Percentiles rank a stretch among this genome's conserved stretches.
These are phyloP conservation scores for Lasiosphaeria ovina DNA, from an alignment of 495 filamentous ascomycete species.

Conservation along the genomic window DNA sequence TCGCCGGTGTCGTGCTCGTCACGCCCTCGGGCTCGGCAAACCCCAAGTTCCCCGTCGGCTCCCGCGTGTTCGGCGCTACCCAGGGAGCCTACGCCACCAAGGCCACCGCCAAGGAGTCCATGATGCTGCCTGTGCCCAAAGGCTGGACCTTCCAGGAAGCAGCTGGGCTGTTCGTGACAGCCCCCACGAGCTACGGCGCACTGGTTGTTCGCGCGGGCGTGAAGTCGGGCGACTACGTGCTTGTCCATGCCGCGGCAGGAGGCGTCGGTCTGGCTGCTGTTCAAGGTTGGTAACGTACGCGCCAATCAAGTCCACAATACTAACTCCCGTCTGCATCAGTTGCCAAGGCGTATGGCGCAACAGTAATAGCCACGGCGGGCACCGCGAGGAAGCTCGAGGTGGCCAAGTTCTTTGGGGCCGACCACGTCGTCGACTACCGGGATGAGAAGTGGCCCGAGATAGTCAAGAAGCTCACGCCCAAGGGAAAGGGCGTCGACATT, in stretches of 20 bases:
- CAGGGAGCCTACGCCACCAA: conserved; percentile 87
- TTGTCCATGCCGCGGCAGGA: conserved; percentile 90
- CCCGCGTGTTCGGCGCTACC: conserved; percentile 79
- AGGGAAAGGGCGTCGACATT: conserved; percentile 76
- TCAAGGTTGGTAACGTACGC: conserved; percentile 48
- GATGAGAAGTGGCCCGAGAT: conserved; percentile 69
- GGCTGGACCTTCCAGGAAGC: conserved; percentile 84
- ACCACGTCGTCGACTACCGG: conserved; percentile 76
- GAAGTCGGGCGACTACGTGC: conserved; percentile 77
- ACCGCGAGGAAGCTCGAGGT: conserved; percentile 74
- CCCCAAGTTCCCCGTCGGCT: conserved; percentile 64
- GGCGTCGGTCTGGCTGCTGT: conserved; percentile 91
- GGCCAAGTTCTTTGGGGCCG: conserved; percentile 76
- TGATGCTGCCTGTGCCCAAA: conserved; percentile 68
- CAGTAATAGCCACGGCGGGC: conserved; percentile 84
- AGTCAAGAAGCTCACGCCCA: conserved; percentile 72
- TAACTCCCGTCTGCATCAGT: conserved; percentile 36
- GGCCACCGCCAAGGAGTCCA: conserved; percentile 61
- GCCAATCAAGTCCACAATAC: background rate
- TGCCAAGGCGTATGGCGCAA: conserved; percentile 86
- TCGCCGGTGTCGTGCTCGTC: conserved; percentile 72
- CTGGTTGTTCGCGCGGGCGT: conserved; percentile 75
- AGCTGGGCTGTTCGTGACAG: conserved; percentile 86
- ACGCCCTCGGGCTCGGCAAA: conserved; percentile 49
- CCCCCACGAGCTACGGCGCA: conserved; percentile 84